Percentiles rank a stretch among this genome's conserved stretches.
Evolutionary conservation across 1,284 basidiomycete genomes (phyloP).

Genomic region (Earliella scabrosa): DNA sequence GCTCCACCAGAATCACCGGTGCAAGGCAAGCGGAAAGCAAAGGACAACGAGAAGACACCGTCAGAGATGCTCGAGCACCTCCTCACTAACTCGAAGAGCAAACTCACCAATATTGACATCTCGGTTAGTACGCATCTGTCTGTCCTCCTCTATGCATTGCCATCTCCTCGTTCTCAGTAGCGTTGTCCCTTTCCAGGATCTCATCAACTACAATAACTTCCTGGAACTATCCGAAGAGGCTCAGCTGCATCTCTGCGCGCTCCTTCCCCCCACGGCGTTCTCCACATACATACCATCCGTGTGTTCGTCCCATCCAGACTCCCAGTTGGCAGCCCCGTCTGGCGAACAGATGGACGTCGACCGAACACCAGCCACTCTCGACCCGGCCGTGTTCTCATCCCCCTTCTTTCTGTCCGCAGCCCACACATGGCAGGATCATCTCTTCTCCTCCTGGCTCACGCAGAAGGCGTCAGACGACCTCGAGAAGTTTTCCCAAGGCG

Average conservation of each 20-base stretch:
- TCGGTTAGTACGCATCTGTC: constrained; percentile 48
- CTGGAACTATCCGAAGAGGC: constrained; percentile 50
- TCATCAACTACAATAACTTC: constrained; percentile 56
- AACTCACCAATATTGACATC: constrained; percentile 53
- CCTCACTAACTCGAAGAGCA: constrained; percentile 54
- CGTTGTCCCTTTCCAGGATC: constrained; percentile 40
- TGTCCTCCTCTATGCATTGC: too few species aligned
- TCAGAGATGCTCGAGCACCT: constrained; percentile 34
- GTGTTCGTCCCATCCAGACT: constrained; percentile 47
- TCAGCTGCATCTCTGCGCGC: constrained; percentile 41
- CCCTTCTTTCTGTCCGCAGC: constrained; percentile 57
- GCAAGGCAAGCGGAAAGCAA: constrained; percentile 21
- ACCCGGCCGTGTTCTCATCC: constrained; percentile 51
- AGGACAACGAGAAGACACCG: constrained; percentile 16
- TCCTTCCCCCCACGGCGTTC: constrained; percentile 59
- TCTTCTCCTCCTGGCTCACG: constrained; percentile 55
- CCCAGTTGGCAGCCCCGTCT: background rate
- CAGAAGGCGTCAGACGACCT: constrained; percentile 48
- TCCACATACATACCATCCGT: constrained; percentile 39
- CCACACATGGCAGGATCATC: constrained; percentile 62
- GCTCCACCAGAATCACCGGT: background rate
- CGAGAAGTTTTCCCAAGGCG: constrained; percentile 44
- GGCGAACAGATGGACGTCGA: constrained; percentile 36
- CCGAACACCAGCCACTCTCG: constrained; percentile 34
- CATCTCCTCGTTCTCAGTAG: constrained; percentile 9